Evolutionary conservation across 1,139 yeast species (phyloP).

Genomic region (Pichia cactophila): DNA sequence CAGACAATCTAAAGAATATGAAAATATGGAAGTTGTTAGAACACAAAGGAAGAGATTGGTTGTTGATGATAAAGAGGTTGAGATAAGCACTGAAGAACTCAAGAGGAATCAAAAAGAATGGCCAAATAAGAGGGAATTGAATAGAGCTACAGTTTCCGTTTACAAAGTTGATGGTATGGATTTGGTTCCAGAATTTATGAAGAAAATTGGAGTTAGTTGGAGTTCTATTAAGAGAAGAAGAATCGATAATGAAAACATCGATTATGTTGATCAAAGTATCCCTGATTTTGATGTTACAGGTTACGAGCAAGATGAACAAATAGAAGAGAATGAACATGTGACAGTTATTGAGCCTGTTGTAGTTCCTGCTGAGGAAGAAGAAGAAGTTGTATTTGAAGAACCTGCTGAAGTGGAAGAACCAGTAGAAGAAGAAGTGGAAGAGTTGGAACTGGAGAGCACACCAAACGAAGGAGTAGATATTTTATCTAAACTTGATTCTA

Average conservation of each 20-base stretch:
- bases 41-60: constrained; percentile 25
- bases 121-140: constrained; percentile 5
- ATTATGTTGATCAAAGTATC: neutral
- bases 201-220: constrained; percentile 13
- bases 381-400: constrained; percentile 22
- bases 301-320: neutral
- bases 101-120: constrained; percentile 19
- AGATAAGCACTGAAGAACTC: constrained; percentile 23
- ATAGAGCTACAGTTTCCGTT: neutral
- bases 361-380: constrained; percentile 18
- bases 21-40: constrained; percentile 27
- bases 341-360: constrained; percentile 6
- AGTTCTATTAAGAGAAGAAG: constrained; percentile 14
- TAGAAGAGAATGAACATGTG: constrained; percentile 1
- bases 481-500: constrained; percentile 27
- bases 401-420: constrained; percentile 3
- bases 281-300: neutral
- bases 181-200: constrained; percentile 9
- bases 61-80: constrained; percentile 20
- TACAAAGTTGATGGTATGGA: neutral
- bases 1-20: constrained; percentile 13
- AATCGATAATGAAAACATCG: constrained; percentile 3
- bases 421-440: constrained; percentile 2
- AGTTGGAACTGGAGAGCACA: constrained; percentile 26
- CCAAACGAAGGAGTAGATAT: constrained; percentile 28